A percentile compares a stretch with the other conserved stretches of the same genome.
Conservation (phyloP, 1,139 yeast genomes). For the Candida albicans region DNA sequence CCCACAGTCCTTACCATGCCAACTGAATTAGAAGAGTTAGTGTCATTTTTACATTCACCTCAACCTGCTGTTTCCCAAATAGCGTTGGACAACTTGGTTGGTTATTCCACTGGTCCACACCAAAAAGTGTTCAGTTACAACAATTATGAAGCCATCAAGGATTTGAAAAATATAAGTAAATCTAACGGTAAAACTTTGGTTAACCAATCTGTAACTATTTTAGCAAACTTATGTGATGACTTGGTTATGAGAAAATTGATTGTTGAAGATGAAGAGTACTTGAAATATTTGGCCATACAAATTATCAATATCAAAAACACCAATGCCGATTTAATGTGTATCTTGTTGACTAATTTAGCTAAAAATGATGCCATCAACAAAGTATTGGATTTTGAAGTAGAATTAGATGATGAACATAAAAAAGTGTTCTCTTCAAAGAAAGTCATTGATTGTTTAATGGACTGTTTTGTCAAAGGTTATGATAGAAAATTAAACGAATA, state of each 20-base stretch:
- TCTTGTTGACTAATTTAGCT: conserved; percentile 80
- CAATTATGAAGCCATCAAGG: conserved; percentile 70
- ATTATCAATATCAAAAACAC: conserved; percentile 58
- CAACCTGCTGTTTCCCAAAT: conserved; percentile 82
- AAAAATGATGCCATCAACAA: conserved; percentile 66
- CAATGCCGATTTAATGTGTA: conserved; percentile 81
- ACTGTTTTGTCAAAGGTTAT: conserved; percentile 84
- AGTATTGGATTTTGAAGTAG: conserved; percentile 51
- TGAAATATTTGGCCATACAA: conserved; percentile 53
- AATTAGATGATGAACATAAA: conserved; percentile 31
- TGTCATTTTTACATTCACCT: conserved; percentile 78
- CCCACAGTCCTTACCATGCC: conserved; percentile 42
- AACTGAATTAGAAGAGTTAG: conserved; percentile 65
- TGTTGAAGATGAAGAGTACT: conserved; percentile 61
- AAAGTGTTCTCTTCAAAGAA: conserved; percentile 53
- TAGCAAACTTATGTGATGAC: conserved; percentile 82
- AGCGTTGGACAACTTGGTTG: conserved; percentile 83
- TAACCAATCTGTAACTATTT: conserved; percentile 71
- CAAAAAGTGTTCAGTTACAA: conserved; percentile 68
- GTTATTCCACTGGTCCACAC: conserved; percentile 71
- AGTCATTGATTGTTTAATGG: conserved; percentile 83
- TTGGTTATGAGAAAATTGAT: conserved; percentile 59
- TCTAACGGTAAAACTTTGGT: conserved; percentile 53
- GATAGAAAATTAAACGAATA: conserved; percentile 68
- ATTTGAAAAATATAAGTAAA: conserved; percentile 59